Evolutionary conservation across 495 filamentous ascomycete species (phyloP).

Genomic region (Penicillium manginii): DNA sequence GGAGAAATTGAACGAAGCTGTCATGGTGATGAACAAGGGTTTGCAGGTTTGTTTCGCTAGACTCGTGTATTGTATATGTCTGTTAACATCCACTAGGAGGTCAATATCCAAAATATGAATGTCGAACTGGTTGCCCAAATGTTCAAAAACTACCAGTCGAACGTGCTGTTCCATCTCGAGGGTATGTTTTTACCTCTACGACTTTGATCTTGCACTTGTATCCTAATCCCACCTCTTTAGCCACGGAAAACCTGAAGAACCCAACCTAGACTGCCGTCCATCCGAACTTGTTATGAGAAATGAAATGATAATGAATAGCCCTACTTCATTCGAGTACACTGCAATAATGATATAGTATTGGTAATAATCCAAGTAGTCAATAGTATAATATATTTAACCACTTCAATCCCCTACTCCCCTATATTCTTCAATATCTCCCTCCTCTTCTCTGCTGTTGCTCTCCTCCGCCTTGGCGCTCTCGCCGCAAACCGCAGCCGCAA

Average conservation of each 20-base stretch:
- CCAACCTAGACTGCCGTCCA: slow-evolving; percentile 52
- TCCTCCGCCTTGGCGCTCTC: not conserved
- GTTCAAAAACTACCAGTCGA: slow-evolving; percentile 99
- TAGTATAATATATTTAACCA: not conserved
- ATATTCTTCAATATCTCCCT: not conserved
- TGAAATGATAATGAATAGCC: slow-evolving; percentile 8
- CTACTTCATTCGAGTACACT: not conserved
- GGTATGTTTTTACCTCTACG: too few species aligned
- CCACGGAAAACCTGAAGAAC: slow-evolving; percentile 83
- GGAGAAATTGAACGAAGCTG: slow-evolving; percentile 97
- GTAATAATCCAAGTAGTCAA: too few species aligned
- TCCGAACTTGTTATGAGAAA: not conserved
- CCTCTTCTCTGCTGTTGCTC: not conserved
- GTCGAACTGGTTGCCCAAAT: slow-evolving; percentile 97
- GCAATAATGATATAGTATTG: too few species aligned
- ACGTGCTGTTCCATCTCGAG: slow-evolving; percentile 96
- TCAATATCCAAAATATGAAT: slow-evolving; percentile 98
- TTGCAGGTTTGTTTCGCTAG: slow-evolving; percentile 65
- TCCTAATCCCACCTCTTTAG: slow-evolving; percentile 41
- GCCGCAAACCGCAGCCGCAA: not conserved
- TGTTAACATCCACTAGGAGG: slow-evolving; percentile 62
- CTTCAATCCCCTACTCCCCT: not conserved
- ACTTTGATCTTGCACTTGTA: not conserved
- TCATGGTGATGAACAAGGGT: slow-evolving; percentile 88
- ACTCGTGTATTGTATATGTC: not conserved